Percentiles rank a stretch among this genome's conserved stretches.
These are phyloP conservation scores for Cyberlindnera lachancei DNA, from an alignment of 805 yeast species.

Conservation along the genomic window DNA sequence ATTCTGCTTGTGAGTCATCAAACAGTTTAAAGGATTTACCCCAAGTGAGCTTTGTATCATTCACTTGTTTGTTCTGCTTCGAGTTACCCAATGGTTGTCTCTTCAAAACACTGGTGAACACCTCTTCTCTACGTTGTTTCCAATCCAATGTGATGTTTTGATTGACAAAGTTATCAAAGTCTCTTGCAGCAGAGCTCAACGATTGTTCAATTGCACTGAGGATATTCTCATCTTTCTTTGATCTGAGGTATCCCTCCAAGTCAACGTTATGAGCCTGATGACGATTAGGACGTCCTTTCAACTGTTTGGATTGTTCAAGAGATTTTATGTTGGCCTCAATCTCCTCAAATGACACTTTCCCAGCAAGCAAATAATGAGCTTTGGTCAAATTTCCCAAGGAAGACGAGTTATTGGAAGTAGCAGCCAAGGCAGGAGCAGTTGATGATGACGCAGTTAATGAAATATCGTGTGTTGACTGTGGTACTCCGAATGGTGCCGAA, in stretches of 20 bases:
- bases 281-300: constrained; percentile 23
- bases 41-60: constrained; percentile 18
- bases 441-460: too few species aligned
- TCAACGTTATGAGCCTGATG: constrained; percentile 27
- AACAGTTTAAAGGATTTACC: constrained; percentile 24
- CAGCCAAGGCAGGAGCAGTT: too few species aligned
- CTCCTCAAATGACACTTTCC: constrained; percentile 83
- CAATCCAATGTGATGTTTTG: constrained; percentile 76
- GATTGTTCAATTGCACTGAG: constrained; percentile 78
- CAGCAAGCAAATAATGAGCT: constrained; percentile 84
- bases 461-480: too few species aligned
- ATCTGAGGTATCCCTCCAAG: constrained; percentile 54
- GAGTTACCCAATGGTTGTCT: constrained; percentile 13
- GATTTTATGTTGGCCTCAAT: constrained; percentile 51
- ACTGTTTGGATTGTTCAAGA: constrained; percentile 26
- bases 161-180: constrained; percentile 72
- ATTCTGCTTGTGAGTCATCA: constrained; percentile 25
- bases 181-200: constrained; percentile 63
- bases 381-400: too few species aligned
- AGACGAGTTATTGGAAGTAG: too few species aligned
- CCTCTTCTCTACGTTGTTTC: constrained; percentile 68
- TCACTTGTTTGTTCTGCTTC: constrained; percentile 6
- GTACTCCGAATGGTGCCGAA: too few species aligned
- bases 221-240: constrained; percentile 76
- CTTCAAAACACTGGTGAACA: constrained; percentile 53